phyloP scores from a whole-genome alignment of 2,329 filamentous ascomycete genomes.

The Clonostachys byssicola region DNA sequence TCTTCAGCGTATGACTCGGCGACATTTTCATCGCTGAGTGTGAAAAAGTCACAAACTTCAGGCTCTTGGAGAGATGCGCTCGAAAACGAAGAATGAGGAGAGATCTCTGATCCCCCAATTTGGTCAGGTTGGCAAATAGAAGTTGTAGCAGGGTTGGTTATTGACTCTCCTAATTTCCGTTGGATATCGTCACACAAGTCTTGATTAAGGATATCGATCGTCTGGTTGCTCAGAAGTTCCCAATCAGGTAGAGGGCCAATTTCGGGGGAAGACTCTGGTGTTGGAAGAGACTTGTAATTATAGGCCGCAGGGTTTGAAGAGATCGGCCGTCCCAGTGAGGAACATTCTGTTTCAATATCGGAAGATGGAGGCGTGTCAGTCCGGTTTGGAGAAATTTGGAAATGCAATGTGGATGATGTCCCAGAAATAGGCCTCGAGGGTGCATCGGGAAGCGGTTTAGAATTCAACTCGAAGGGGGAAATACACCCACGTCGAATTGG shows the following conservation, averaged over 20 bases:
- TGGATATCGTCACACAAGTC: conserved; percentile 15
- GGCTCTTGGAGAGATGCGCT: conserved; percentile 42
- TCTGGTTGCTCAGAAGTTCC: conserved; percentile 16
- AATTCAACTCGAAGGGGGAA: conserved; percentile 10
- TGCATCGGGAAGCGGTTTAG: conserved; percentile 11
- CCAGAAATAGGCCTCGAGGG: conserved; percentile 16
- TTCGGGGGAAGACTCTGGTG: conserved; percentile 26
- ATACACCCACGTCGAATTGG: conserved; percentile 8
- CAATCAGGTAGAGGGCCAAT: conserved; percentile 15
- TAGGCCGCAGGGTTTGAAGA: no score
- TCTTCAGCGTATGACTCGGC: conserved; percentile 33
- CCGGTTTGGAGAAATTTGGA: conserved; percentile 10
- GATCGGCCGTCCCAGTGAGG: background rate
- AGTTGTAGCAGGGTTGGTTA: conserved; percentile 7
- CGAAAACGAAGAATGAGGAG: conserved; percentile 9
- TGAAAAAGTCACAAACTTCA: conserved; percentile 47
- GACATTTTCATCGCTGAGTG: conserved; percentile 53
- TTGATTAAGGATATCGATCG: conserved; percentile 18
- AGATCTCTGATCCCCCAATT: conserved; percentile 6
- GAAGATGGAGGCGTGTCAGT: conserved; percentile 26
- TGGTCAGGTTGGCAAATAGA: background rate
- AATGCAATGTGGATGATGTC: conserved; percentile 14
- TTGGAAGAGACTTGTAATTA: conserved; percentile 11
- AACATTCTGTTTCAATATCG: conserved; percentile 19
- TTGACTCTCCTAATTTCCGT: conserved; percentile 16